Evolutionary conservation across 371 early-diverging fungal species (phyloP).

Genomic region (Apophysomyces trapeziformis): DNA sequence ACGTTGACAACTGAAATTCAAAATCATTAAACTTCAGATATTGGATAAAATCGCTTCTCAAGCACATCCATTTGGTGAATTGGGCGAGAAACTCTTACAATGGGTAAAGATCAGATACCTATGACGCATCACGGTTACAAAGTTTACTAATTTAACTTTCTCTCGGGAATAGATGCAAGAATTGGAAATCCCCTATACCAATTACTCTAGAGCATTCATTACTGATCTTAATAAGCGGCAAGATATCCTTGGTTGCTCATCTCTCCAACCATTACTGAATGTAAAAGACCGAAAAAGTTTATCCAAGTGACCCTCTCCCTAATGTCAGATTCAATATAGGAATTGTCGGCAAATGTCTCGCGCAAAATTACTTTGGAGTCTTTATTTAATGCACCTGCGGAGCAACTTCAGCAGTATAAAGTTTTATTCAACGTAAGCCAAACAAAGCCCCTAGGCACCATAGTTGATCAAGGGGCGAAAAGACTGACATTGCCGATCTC

Average conservation of each 20-base stretch:
- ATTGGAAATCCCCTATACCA: slow-evolving; percentile 57
- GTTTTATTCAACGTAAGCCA: slow-evolving; percentile 48
- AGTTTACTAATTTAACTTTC: slow-evolving; percentile 1
- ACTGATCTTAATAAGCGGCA: slow-evolving; percentile 39
- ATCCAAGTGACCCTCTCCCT: neutral
- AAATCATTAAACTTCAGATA: slow-evolving; percentile 24
- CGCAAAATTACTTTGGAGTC: slow-evolving; percentile 43
- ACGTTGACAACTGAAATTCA: neutral
- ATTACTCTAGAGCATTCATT: slow-evolving; percentile 45
- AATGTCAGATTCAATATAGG: slow-evolving; percentile 16
- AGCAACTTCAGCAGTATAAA: slow-evolving; percentile 55
- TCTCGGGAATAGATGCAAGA: slow-evolving; percentile 41
- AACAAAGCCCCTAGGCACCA: slow-evolving; percentile 6
- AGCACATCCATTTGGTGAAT: slow-evolving; percentile 38
- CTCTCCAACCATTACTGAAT: slow-evolving; percentile 31
- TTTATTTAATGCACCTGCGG: slow-evolving; percentile 50
- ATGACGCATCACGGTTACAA: slow-evolving; percentile 7
- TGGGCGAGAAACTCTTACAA: slow-evolving; percentile 49
- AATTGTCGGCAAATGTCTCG: slow-evolving; percentile 30
- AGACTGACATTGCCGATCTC: neutral
- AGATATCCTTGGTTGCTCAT: slow-evolving; percentile 39
- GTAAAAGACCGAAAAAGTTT: slow-evolving; percentile 16
- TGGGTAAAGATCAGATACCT: slow-evolving; percentile 39
- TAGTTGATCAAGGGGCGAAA: neutral
- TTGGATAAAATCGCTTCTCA: slow-evolving; percentile 33